Conservation (phyloP, 495 filamentous ascomycete species). For the Penicillium daleae region DNA sequence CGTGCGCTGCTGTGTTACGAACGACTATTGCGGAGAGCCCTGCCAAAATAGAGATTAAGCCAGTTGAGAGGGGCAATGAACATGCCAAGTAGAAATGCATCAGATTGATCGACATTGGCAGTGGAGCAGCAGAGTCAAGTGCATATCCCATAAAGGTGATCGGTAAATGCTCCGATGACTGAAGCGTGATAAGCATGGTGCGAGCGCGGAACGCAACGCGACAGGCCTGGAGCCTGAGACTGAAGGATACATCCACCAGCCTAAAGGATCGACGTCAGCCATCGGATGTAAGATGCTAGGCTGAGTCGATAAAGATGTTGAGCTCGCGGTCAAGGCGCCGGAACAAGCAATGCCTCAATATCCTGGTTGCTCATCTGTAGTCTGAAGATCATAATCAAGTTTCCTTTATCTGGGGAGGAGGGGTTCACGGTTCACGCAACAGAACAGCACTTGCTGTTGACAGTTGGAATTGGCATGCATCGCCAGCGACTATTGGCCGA, state of each 20-base stretch:
- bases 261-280: not conserved
- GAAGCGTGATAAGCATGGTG: slow-evolving; percentile 11
- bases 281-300: not conserved
- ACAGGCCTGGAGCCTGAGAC: too few species aligned
- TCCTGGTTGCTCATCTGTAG: not conserved
- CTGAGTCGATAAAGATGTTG: not conserved
- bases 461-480: slow-evolving; percentile 23
- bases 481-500: slow-evolving; percentile 12
- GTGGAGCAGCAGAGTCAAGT: slow-evolving; percentile 15
- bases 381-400: not conserved
- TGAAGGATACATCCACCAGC: not conserved
- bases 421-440: slow-evolving; percentile 9
- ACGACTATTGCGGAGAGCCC: not conserved
- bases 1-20: not conserved
- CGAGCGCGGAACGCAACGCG: slow-evolving; percentile 2
- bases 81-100: slow-evolving; percentile 32
- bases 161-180: slow-evolving; percentile 28
- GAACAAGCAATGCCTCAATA: not conserved
- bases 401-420: not conserved
- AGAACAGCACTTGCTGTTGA: slow-evolving; percentile 8
- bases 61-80: slow-evolving; percentile 15
- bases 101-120: slow-evolving; percentile 30
- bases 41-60: not conserved
- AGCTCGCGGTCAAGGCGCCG: not conserved
- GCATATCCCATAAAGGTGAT: slow-evolving; percentile 16